These are phyloP conservation scores for Gnomoniopsis smithogilvyi DNA, from an alignment of 2,329 filamentous ascomycete species.

Conservation along the genomic window DNA sequence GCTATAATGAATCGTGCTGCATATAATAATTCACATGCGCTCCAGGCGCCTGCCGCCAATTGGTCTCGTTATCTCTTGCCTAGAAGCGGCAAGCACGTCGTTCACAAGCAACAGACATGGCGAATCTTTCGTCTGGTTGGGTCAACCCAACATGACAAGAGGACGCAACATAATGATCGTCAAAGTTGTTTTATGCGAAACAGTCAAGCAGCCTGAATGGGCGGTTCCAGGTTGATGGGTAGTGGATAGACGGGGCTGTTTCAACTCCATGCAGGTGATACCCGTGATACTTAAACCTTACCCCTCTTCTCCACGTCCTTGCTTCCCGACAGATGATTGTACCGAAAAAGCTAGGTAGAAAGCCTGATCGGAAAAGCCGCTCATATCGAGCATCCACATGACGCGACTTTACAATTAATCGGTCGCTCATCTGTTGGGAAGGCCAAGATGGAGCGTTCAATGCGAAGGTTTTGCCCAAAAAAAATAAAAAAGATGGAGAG, in stretches of 20 bases:
- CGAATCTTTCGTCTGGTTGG: no score
- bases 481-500: not conserved
- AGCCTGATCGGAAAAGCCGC: no score
- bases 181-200: conserved; percentile 14
- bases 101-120: no score
- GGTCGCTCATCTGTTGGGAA: no score
- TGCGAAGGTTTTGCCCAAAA: not conserved
- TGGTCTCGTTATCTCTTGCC: no score
- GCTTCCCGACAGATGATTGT: not conserved
- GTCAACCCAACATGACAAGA: not conserved
- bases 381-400: no score
- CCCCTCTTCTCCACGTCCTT: not conserved
- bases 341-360: not conserved
- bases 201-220: conserved; percentile 12
- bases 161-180: conserved; percentile 10
- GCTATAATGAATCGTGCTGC: not conserved
- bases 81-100: no score
- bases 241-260: conserved; percentile 7
- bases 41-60: not conserved
- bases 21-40: not conserved
- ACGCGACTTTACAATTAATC: no score
- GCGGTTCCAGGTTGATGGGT: not conserved
- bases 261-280: conserved; percentile 10
- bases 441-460: no score
- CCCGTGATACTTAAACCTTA: no score